phyloP scores from a whole-genome alignment of 1,284 basidiomycete species.

The Sporisorium iseilematis-ciliati region DNA sequence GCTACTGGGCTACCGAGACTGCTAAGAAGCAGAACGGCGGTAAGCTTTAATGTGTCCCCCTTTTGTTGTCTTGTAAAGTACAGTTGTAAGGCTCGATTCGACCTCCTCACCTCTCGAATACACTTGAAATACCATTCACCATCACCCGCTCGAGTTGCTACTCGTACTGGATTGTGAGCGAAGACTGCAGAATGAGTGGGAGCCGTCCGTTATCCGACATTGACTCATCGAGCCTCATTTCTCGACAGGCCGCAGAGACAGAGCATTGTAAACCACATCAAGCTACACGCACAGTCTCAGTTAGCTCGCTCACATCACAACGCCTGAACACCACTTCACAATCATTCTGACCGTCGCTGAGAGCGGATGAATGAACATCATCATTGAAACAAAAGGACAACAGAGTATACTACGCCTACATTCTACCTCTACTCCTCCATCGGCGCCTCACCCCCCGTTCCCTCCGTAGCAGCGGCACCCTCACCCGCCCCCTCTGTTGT shows the following conservation, averaged over 20 bases:
- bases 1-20: constrained; percentile 57
- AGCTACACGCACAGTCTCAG: too few relatives aligned
- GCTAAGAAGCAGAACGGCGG: constrained; percentile 52
- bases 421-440: constrained; percentile 44
- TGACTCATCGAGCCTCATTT: too few relatives aligned
- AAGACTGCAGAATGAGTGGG: too few relatives aligned
- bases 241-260: too few relatives aligned
- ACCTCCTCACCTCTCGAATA: constrained; percentile 12
- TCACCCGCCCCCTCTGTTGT: neutral
- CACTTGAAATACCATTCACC: neutral
- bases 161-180: too few relatives aligned
- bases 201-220: too few relatives aligned
- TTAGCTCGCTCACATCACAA: too few relatives aligned
- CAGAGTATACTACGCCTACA: neutral
- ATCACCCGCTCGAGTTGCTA: neutral
- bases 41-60: constrained; percentile 12
- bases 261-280: too few relatives aligned
- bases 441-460: constrained; percentile 38
- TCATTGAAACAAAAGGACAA: neutral
- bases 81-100: neutral
- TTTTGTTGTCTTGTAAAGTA: constrained; percentile 16
- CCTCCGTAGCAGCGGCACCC: constrained; percentile 4
- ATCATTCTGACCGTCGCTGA: too few relatives aligned
- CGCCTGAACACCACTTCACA: too few relatives aligned
- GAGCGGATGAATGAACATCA: neutral